Conservation (phyloP, 305 asterid genomes). For the Fraxinus albicans region DNA sequence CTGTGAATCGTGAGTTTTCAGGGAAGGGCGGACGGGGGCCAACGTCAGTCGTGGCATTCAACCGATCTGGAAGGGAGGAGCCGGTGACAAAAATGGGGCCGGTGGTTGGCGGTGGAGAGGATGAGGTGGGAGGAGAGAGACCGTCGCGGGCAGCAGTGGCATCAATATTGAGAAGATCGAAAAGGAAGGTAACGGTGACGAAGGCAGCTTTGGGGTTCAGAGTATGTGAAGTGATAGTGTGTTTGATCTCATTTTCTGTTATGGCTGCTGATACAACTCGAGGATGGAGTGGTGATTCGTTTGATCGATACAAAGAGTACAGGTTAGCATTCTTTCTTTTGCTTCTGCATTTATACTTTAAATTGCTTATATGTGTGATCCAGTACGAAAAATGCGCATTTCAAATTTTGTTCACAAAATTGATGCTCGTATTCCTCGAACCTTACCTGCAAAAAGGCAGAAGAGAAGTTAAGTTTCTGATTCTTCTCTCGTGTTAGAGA, state of each 20-base stretch:
- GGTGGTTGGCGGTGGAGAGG: conserved; percentile 1
- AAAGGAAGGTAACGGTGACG: conserved; percentile 37
- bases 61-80: conserved; percentile 24
- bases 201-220: conserved; percentile 64
- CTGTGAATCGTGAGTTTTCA: conserved; percentile 27
- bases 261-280: conserved; percentile 83
- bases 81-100: conserved; percentile 14
- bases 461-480: not conserved
- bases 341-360: not conserved
- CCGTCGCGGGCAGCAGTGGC: conserved; percentile 29
- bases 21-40: not conserved
- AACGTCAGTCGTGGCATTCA: conserved; percentile 3
- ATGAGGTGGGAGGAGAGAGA: conserved; percentile 26
- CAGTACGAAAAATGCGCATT: not conserved
- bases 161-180: conserved; percentile 47
- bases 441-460: not conserved
- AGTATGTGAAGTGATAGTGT: conserved; percentile 52
- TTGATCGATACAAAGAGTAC: conserved; percentile 77
- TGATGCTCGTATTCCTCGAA: not conserved
- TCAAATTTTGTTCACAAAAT: not conserved
- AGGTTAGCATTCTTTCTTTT: conserved; percentile 36
- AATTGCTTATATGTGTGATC: not conserved
- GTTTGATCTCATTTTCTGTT: conserved; percentile 59
- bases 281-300: conserved; percentile 97
- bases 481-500: not conserved